phyloP scores from a whole-genome alignment of 1,284 basidiomycete species.

The Fomitopsis palustris region DNA sequence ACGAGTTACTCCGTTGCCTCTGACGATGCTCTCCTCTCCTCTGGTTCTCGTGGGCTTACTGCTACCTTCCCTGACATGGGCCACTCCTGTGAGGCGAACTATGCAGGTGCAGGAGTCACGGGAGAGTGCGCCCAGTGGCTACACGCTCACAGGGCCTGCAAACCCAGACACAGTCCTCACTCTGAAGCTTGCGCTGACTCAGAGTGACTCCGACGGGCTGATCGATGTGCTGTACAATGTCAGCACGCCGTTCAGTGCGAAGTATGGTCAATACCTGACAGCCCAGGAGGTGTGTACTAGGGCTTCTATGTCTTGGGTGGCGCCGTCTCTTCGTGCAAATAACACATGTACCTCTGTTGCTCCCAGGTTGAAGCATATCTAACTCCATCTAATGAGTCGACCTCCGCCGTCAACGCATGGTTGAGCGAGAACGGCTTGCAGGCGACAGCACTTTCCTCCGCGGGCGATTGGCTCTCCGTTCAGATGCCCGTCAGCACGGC shows the following conservation, averaged over 20 bases:
- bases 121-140: conserved; percentile 16
- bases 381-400: conserved; percentile 30
- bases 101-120: conserved; percentile 20
- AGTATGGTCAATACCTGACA: conserved; percentile 25
- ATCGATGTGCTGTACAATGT: conserved; percentile 21
- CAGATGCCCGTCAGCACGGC: conserved; percentile 26
- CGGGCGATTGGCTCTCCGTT: conserved; percentile 40
- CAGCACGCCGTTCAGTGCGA: conserved; percentile 20
- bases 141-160: conserved; percentile 17
- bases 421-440: conserved; percentile 32
- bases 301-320: too few relatives aligned
- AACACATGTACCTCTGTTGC: conserved; percentile 7
- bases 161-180: conserved; percentile 16
- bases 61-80: neutral
- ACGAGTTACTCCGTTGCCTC: too few relatives aligned
- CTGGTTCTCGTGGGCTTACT: neutral
- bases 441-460: conserved; percentile 28
- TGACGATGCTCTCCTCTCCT: neutral
- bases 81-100: neutral
- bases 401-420: conserved; percentile 35
- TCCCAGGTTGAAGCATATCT: conserved; percentile 29
- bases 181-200: conserved; percentile 22
- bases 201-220: conserved; percentile 21
- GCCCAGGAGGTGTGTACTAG: conserved; percentile 24
- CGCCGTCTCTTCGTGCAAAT: neutral